phyloP scores from a whole-genome alignment of 176 grass and related monocot species.

The Aegilops umbellulata region DNA sequence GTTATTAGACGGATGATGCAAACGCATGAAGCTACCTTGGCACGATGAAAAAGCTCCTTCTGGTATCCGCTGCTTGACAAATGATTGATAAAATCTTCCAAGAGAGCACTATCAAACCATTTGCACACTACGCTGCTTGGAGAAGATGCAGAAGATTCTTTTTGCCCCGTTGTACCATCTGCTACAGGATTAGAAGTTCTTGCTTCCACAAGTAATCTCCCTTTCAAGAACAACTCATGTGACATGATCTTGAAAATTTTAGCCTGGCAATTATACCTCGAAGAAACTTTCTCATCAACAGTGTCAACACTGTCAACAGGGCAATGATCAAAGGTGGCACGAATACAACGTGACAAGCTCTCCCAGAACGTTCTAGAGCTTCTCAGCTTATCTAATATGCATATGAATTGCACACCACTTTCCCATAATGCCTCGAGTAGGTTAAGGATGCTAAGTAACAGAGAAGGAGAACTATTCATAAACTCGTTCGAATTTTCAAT shows the following conservation, averaged over 20 bases:
- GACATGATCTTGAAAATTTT: conserved; percentile 77
- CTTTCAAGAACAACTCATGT: conserved; percentile 80
- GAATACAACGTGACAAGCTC: conserved; percentile 60
- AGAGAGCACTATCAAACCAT: conserved; percentile 53
- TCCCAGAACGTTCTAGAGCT: conserved; percentile 70
- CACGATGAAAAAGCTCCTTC: conserved; percentile 58
- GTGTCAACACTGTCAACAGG: conserved; percentile 27
- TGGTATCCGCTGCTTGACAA: conserved; percentile 50
- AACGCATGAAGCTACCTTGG: conserved; percentile 77
- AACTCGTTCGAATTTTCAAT: conserved; percentile 49
- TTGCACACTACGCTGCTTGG: conserved; percentile 37
- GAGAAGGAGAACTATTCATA: conserved; percentile 51
- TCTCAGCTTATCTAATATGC: conserved; percentile 70
- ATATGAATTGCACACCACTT: conserved; percentile 57
- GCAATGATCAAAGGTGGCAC: conserved; percentile 32
- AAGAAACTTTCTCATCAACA: conserved; percentile 37
- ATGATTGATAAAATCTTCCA: conserved; percentile 56
- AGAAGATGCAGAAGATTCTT: conserved; percentile 33
- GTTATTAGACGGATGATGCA: conserved; percentile 68
- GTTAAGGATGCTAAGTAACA: conserved; percentile 64
- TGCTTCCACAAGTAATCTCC: conserved; percentile 45
- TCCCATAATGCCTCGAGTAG: conserved; percentile 89
- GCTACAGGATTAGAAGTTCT: conserved; percentile 27
- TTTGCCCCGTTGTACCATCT: conserved; percentile 28
- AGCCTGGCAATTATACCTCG: conserved; percentile 65